phyloP scores from a whole-genome alignment of 169 alveolate species.

The Eimeria praecox region DNA sequence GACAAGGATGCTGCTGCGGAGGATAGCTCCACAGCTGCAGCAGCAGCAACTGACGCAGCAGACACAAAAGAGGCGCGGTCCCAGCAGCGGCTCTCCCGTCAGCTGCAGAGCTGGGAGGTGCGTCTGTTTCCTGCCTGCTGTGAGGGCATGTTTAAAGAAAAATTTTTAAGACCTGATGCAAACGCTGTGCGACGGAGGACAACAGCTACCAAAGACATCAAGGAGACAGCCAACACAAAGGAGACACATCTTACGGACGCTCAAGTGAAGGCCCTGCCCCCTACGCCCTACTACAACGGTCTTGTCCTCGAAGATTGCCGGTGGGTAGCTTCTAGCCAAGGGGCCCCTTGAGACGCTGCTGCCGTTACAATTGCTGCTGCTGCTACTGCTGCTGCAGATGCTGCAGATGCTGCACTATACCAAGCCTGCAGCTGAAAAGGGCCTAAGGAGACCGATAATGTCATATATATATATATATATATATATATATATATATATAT shows the following conservation, averaged over 20 bases:
- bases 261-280: conserved; percentile 55
- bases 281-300: conserved; percentile 81
- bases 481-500: too few species aligned
- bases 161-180: conserved; percentile 37
- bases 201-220: background rate
- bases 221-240: background rate
- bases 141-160: conserved; percentile 17
- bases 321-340: background rate
- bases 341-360: background rate
- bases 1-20: background rate
- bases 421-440: background rate
- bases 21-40: background rate
- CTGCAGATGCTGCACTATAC: background rate
- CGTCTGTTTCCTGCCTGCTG: conserved; percentile 44
- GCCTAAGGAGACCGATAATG: background rate
- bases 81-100: conserved; percentile 21
- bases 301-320: conserved; percentile 76
- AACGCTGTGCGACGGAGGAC: conserved; percentile 58
- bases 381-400: background rate
- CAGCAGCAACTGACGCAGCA: background rate
- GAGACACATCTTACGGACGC: conserved; percentile 35
- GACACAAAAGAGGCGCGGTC: background rate
- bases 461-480: too few species aligned
- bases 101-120: conserved; percentile 65
- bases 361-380: background rate